Conservation (phyloP, 305 asterid species). For the Coffea humblotiana region DNA sequence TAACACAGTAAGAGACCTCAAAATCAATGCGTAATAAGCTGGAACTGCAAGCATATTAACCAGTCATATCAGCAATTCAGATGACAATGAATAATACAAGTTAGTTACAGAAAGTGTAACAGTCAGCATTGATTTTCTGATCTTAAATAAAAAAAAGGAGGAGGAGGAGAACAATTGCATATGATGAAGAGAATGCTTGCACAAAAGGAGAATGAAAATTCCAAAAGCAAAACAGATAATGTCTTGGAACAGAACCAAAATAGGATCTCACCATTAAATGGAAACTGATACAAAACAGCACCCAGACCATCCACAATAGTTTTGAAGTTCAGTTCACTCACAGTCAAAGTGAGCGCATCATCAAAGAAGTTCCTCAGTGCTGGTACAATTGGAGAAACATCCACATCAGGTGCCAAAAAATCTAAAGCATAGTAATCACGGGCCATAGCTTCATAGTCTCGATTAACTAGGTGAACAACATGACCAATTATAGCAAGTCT, state of each 20-base stretch:
- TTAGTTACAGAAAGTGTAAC: not conserved
- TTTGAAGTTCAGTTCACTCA: slow-evolving; percentile 94
- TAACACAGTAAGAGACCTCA: slow-evolving; percentile 97
- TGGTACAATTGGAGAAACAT: slow-evolving; percentile 95
- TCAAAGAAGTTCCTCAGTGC: slow-evolving; percentile 87
- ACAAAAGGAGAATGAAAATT: not conserved
- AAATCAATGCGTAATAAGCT: slow-evolving; percentile 93
- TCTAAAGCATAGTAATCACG: slow-evolving; percentile 97
- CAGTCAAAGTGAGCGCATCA: slow-evolving; percentile 86
- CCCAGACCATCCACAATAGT: slow-evolving; percentile 90
- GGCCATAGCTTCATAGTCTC: slow-evolving; percentile 99
- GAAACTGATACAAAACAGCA: slow-evolving; percentile 86
- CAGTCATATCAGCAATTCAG: slow-evolving; percentile 31
- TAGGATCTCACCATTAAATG: slow-evolving; percentile 76
- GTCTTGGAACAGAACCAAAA: slow-evolving; percentile 12
- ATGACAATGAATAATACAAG: not conserved
- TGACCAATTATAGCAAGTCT: slow-evolving; percentile 97
- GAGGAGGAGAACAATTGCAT: not conserved
- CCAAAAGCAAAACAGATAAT: not conserved
- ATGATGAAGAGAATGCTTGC: not conserved
- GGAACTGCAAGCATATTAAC: slow-evolving; percentile 73
- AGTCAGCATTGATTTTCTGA: not conserved
- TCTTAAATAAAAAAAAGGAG: not conserved
- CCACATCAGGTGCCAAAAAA: slow-evolving; percentile 90
- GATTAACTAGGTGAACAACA: slow-evolving; percentile 98